phyloP scores from a whole-genome alignment of 2,329 filamentous ascomycete species.

The Thermomyces lanuginosus region DNA sequence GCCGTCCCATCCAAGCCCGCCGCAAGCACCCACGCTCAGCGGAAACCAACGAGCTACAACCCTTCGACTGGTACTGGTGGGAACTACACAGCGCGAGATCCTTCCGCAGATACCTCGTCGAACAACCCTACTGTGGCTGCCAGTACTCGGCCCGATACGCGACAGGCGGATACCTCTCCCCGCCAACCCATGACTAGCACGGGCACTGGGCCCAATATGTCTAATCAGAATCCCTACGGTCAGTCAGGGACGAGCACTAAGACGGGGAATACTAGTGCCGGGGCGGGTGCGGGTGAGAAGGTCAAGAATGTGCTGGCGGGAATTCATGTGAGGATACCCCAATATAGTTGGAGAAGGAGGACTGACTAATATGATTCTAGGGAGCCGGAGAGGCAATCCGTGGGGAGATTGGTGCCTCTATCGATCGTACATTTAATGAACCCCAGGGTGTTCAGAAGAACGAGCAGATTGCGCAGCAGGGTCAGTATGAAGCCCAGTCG shows the following conservation, averaged over 20 bases:
- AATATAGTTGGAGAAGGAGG: too few species aligned
- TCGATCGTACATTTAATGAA: constrained; percentile 24
- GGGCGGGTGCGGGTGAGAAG: constrained; percentile 10
- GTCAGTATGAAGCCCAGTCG: constrained; percentile 18
- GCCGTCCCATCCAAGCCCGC: constrained; percentile 11
- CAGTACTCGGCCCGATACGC: too few species aligned
- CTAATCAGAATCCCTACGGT: too few species aligned
- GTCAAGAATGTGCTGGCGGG: constrained; percentile 16
- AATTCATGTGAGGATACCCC: constrained; percentile 24
- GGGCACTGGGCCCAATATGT: too few species aligned
- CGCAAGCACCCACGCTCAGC: constrained; percentile 3
- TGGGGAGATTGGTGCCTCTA: constrained; percentile 20
- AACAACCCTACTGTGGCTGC: too few species aligned
- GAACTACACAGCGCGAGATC: constrained; percentile 9
- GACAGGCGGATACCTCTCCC: too few species aligned
- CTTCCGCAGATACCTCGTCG: too few species aligned
- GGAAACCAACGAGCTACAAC: constrained; percentile 12
- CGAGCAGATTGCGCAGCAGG: constrained; percentile 19
- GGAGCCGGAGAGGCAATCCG: constrained; percentile 27
- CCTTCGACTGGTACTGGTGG: constrained; percentile 11
- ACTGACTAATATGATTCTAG: too few species aligned
- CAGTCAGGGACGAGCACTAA: too few species aligned
- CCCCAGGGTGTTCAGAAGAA: constrained; percentile 21
- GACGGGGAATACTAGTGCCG: too few species aligned
- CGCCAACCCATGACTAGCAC: too few species aligned